Evolutionary conservation across 2,329 filamentous ascomycete genomes (phyloP), one percentile per base, ranked within the genome.

Genomic region (Aspergillus piperis): DNA sequence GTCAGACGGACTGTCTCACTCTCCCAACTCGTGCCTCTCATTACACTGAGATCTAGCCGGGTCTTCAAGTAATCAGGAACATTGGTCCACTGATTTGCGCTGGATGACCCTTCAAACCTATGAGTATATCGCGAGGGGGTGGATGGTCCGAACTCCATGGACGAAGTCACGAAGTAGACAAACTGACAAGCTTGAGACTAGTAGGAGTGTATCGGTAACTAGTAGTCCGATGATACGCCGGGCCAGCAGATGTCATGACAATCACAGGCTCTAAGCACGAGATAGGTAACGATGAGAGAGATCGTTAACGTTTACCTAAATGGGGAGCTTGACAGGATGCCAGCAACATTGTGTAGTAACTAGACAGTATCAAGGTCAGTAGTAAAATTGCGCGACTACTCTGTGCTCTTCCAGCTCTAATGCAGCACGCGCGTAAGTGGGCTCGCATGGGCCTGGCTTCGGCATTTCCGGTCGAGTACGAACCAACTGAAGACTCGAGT

Each of bases 51-150:
- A 64, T 64, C 59, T 60, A 60, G 59, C 49, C 54, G 59, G 60
- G 57, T 55, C 58, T 50, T 42, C 52, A 27, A 51, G 51, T 44
- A 56, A 59, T 61, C 62, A 64, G 60, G 60, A 64, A 64, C 60
- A 58, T 11, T 36, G 39, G 56, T 60, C 60, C 38, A 56, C 60
- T 48, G 48, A 58, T 58, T 52, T 50, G 53, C 53, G 25, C 30
- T 23, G 52, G 13, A n/a, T 25, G 25, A 30, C 17, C 38, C 23
- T 41, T 17, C n/a, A 15, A 15, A 32, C 23, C n/a, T 19, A 32
- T 27, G 41, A 4, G 23, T 54, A 39, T 27, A 17, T 32, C 38
- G 30, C 15, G 52, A 19, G 30, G 21, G 41, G 30, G 27, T 23
- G 30, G 6, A 11, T 53, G 41, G 53, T 36, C 25, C 19, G 13